Evolutionary conservation across 2,329 filamentous ascomycete genomes (phyloP), one percentile per base, ranked within the genome.

Genomic region (Pseudocercospora vitis): DNA sequence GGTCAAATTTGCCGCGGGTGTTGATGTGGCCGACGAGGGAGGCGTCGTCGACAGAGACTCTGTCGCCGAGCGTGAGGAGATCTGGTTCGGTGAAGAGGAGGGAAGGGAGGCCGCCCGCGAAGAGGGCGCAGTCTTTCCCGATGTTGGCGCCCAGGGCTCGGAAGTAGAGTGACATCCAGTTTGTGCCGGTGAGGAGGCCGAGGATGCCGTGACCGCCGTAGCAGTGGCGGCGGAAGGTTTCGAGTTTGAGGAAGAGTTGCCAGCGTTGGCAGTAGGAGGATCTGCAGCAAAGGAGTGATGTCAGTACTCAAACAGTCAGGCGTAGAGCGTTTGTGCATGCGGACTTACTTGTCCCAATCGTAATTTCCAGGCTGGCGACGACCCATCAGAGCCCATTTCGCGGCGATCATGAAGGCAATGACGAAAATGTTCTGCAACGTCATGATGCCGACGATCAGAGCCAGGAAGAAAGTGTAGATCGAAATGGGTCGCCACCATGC

Each of bases 41-140:
- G 1, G 79, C 78, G 60, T 83, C 79, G 51, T 83, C 81, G 0
- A 82, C 75, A 1, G 70, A 69, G 0, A 82, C 80, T 1, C 80
- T 68, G 58, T 81, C 75, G 2, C 80, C 80, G 1, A 82, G 67
- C 0, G 71, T 77, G 11, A 83, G 69, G 5, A 83, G 71, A 52
- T 83, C 81, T 0, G 80, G 80, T 67, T 83, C 80, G 0, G 81
- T 83, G 59, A 83, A 80, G 64, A 79, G 74, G 12, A 82, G 68
- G 29, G 72, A 77, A 1, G 80, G 79, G 4, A 69, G 63, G 0
- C 81, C 81, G 32, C 78, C 80, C 1, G 78, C 77, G 49, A 81
- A 82, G 4, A 83, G 69, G 0, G 79, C 77, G 53, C 79, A 81
- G 67, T 83, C 76, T 19, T 74, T 72, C 4, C 80, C 80, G 40